A percentile compares a stretch with the other conserved stretches of the same genome.
Conservation (phyloP, 164 flowering plant species). For the Vitis rupestris region DNA sequence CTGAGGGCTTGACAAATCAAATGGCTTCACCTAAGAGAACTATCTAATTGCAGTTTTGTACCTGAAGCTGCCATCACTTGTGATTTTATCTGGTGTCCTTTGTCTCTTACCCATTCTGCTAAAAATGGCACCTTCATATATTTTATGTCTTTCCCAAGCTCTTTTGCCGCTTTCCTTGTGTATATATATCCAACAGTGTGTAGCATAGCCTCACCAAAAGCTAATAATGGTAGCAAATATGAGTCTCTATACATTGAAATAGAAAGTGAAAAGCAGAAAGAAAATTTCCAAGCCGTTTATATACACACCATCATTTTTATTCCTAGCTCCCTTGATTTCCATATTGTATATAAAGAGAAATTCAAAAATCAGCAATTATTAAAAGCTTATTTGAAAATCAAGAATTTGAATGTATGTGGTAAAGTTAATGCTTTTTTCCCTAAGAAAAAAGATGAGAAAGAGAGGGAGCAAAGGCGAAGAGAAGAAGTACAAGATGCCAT, state of each 20-base stretch:
- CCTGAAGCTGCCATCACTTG: conserved; percentile 93
- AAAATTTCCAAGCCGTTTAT: neutral
- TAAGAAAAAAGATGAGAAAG: too few species aligned
- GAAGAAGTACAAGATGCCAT: too few species aligned
- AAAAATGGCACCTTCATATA: conserved; percentile 83
- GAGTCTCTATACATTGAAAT: conserved; percentile 2
- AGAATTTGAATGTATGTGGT: too few species aligned
- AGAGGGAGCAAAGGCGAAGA: too few species aligned
- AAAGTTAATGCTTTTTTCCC: too few species aligned
- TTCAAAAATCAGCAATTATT: too few species aligned
- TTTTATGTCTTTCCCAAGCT: conserved; percentile 71
- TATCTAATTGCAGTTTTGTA: conserved; percentile 14
- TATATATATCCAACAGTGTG: conserved; percentile 95
- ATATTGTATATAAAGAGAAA: too few species aligned
- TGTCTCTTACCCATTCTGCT: conserved; percentile 96
- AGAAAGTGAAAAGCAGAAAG: neutral
- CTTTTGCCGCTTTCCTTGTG: conserved; percentile 81
- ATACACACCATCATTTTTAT: too few species aligned
- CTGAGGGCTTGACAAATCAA: neutral
- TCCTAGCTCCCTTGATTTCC: too few species aligned
- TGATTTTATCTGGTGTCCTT: conserved; percentile 83
- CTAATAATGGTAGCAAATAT: conserved; percentile 34
- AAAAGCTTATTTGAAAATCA: too few species aligned
- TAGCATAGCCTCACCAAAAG: conserved; percentile 96
- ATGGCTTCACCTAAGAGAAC: neutral